These are phyloP conservation scores for Eutrema heterophyllum DNA, from an alignment of 345 rosid species.

Conservation along the genomic window DNA sequence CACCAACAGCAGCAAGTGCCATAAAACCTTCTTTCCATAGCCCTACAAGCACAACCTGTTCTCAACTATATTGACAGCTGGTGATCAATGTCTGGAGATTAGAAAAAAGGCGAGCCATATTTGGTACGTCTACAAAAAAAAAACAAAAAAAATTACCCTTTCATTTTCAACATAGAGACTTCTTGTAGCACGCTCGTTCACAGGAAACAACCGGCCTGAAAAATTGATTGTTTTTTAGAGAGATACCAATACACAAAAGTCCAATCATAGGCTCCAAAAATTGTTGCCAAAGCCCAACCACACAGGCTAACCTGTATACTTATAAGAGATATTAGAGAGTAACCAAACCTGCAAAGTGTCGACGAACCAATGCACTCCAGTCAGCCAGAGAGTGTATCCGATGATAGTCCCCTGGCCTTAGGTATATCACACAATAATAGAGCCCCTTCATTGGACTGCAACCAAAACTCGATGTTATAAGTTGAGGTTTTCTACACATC, in stretches of 20 bases:
- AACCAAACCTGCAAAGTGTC: slow-evolving; percentile 83
- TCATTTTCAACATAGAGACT: slow-evolving; percentile 93
- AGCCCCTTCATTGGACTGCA: slow-evolving; percentile 86
- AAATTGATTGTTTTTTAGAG: neutral
- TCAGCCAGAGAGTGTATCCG: slow-evolving; percentile 86
- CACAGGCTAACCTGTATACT: neutral
- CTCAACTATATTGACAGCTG: slow-evolving; percentile 7
- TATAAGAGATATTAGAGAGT: neutral
- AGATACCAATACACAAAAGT: neutral
- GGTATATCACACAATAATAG: slow-evolving; percentile 89
- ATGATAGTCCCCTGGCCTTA: slow-evolving; percentile 91
- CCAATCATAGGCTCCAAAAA: too few relatives aligned
- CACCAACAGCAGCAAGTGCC: slow-evolving; percentile 93
- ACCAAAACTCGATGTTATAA: neutral
- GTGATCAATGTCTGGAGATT: slow-evolving; percentile 1
- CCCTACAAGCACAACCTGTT: slow-evolving; percentile 95
- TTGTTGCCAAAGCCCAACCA: too few relatives aligned
- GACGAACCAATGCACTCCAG: slow-evolving; percentile 79
- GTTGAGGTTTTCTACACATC: neutral
- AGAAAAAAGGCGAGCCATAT: neutral
- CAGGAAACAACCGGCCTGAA: slow-evolving; percentile 68
- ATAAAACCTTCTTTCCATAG: slow-evolving; percentile 84
- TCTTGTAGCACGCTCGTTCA: slow-evolving; percentile 86
- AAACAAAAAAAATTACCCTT: slow-evolving; percentile 62
- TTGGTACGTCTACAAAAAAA: neutral